Base-by-base conservation (phyloP, 2,329 filamentous ascomycete species). In the Peltaster fructicola region DNA sequence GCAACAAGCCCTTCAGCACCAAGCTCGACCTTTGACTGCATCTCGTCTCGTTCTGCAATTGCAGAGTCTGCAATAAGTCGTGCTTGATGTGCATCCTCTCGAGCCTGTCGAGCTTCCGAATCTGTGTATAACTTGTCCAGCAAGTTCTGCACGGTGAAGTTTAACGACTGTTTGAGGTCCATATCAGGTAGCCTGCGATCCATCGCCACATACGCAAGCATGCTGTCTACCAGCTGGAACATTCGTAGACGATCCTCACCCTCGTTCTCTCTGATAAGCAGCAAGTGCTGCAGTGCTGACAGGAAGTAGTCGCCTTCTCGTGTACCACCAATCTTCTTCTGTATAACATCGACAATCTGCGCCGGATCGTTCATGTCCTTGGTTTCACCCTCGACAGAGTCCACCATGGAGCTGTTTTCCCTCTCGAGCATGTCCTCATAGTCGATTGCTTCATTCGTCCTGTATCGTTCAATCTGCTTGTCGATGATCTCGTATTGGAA, bases 181-280 rank as follows among this genome's bases (percentile, higher is more conserved):
- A 95, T 85, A 52, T 98, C 85, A 18, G 88, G 88, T 36, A 95
- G 54, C 35, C 88, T 68, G 45, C 88, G 70, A 52, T 98, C 88
- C 85, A 98, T 98, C 41, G 85, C 85, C 34, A 98, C 85, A 52
- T 95, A 95, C 52, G 82, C 92, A 37, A 98, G 70, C 82, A 95
- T 95, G n/a, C 80, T 75, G 53, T 98, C 88, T 14, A 95, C 84
- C 14, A 98, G 68, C 57, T 95, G 88, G 55, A 95, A 98, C 75
- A 93, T 88, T 23, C 81, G 73, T 33, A 93, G 56, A 8, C 82
- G 72, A 52, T 98, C 88, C 47, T 95, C 88, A 23, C 77, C 76
- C 40, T 90, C 81, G 36, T 82, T 88, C 44, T 92, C 78, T 29
- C 82, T 70, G 36, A 95, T 90, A 21, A 98, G 65, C 39, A 98